Evolutionary conservation across 495 filamentous ascomycete species (phyloP).

Genomic region (Penicillium flavigenum): DNA sequence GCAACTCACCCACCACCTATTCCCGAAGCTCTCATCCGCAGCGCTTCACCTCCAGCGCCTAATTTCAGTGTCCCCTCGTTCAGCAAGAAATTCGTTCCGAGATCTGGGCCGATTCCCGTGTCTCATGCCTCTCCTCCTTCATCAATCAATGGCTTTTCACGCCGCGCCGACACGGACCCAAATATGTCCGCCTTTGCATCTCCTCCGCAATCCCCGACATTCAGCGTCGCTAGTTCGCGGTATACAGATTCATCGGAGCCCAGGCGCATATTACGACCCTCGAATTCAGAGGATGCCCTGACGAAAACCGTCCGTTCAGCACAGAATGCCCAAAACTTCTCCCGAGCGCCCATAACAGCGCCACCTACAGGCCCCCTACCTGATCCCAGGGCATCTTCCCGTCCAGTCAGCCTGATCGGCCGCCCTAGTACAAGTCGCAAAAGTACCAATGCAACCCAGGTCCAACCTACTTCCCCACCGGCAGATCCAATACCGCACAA

Average conservation of each 20-base stretch:
- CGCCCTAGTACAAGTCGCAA: conserved; percentile 21
- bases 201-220: conserved; percentile 42
- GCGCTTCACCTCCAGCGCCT: conserved; percentile 44
- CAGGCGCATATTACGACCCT: conserved; percentile 29
- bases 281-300: conserved; percentile 39
- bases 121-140: conserved; percentile 21
- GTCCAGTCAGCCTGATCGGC: conserved; percentile 23
- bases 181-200: conserved; percentile 33
- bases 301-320: conserved; percentile 21
- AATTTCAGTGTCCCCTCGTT: conserved; percentile 55
- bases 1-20: conserved; percentile 29
- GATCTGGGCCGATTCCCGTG: conserved; percentile 18
- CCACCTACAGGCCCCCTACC: conserved; percentile 10
- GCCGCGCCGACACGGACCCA: conserved; percentile 20
- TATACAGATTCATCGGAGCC: conserved; percentile 27
- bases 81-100: conserved; percentile 43
- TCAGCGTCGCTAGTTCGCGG: conserved; percentile 28
- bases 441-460: not conserved
- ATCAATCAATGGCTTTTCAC: conserved; percentile 20
- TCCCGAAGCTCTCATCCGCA: conserved; percentile 31
- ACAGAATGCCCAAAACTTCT: conserved; percentile 22
- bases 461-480: conserved; percentile 2
- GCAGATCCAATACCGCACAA: conserved; percentile 15
- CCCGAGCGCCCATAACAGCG: conserved; percentile 24
- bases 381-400: conserved; percentile 20